Conservation (phyloP, 352 stramenopile species). For the Elongisporangium prolatum region DNA sequence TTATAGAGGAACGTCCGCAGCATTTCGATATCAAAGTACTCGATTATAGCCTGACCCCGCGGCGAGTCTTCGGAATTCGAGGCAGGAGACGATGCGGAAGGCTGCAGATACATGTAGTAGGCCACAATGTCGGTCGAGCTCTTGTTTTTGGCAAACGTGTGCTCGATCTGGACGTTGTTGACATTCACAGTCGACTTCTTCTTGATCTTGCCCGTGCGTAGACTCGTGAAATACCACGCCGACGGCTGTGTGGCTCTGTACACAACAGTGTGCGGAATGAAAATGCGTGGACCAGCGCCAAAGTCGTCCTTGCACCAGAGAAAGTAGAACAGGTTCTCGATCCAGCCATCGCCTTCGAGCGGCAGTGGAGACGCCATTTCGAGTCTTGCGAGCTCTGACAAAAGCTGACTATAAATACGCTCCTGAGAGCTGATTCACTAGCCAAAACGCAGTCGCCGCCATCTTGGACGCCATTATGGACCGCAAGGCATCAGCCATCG, state of each 20-base stretch:
- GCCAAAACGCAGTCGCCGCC: too few relatives aligned
- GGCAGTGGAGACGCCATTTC: constrained; percentile 51
- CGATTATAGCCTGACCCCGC: constrained; percentile 59
- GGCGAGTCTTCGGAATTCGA: too few relatives aligned
- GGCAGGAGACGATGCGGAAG: too few relatives aligned
- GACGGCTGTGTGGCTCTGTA: constrained; percentile 91
- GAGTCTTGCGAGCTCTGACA: too few relatives aligned
- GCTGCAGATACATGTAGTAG: constrained; percentile 81
- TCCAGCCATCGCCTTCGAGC: constrained; percentile 83
- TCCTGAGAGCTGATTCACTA: too few relatives aligned
- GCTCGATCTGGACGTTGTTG: constrained; percentile 90
- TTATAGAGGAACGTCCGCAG: constrained; percentile 93
- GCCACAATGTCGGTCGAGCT: constrained; percentile 85
- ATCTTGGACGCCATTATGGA: constrained; percentile 3
- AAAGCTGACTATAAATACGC: too few relatives aligned
- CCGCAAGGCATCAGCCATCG: too few relatives aligned
- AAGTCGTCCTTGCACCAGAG: constrained; percentile 92
- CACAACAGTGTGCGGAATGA: constrained; percentile 92
- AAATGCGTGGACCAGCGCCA: constrained; percentile 77
- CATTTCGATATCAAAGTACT: constrained; percentile 88
- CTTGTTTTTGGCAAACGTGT: constrained; percentile 89
- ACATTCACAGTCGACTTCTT: constrained; percentile 91
- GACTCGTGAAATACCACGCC: constrained; percentile 95
- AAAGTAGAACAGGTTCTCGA: constrained; percentile 89
- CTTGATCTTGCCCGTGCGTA: constrained; percentile 82